Evolutionary conservation across 352 stramenopile species (phyloP), one percentile per base, ranked within the genome.

Genomic region (Phytophthora sp.): DNA sequence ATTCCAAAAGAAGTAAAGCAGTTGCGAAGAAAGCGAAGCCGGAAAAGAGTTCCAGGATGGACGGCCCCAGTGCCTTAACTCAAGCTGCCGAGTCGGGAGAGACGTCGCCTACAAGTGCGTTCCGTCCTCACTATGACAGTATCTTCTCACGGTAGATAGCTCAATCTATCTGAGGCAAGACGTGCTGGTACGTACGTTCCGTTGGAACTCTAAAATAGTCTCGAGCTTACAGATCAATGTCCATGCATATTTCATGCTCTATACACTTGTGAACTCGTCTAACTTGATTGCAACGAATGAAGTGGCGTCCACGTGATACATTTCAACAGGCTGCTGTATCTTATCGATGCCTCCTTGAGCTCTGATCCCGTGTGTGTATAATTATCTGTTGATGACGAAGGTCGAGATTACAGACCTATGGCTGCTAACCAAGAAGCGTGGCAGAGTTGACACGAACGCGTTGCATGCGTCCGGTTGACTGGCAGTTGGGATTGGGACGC

Each of bases 51-150:
- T 36, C 47, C 7, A 79, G 61, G 57, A 60, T 58, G 21, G 53
- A 49, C 20, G 39, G 54, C 3, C 7, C 38, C 18, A 59, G 8
- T 24, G 33, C 21, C 2, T 41, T 45, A 49, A 47, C 38, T 27
- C 63, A 73, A 52, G 30, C 29, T 33, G 27, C 27, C 29, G 47
- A 63, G 39, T 35, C 20, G 29, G 54, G 46, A 57, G 58, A 63
- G 45, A 42, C 52, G 4, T 53, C 57, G 24, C 47, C 59, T 24
- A 41, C 56, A 46, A 69, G 41, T 38, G 35, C 71, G 0, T 91
- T 81, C 38, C 76, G 78, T 21, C 81, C 80, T 44, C 81, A 87
- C 31, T 85, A 89, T 53, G 84, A 92, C 61, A 90, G 67, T 51
- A 74, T 90, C 3, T 92, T 89, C 46, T 81, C 77, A 20, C 79